A percentile compares a stretch with the other conserved stretches of the same genome.
Evolutionary conservation across 805 yeast species (phyloP).

Genomic region (Wickerhamiella occidentalis): DNA sequence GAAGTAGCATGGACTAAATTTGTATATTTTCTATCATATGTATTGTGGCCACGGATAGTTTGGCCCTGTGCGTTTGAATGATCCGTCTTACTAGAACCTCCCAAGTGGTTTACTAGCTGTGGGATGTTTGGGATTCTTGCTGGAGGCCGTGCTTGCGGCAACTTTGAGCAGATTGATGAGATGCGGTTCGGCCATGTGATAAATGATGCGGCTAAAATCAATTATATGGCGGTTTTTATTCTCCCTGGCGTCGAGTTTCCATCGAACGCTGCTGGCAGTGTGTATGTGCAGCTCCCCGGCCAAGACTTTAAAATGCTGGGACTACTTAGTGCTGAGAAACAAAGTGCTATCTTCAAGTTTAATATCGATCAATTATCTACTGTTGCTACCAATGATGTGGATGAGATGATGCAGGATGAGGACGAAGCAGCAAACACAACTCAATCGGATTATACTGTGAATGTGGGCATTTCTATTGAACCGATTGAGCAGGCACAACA

Average conservation of each 20-base stretch:
- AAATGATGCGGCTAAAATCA: conserved; percentile 49
- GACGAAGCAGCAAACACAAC: conserved; percentile 30
- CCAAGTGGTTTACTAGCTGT: not conserved
- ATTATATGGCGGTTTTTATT: conserved; percentile 73
- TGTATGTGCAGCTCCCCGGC: conserved; percentile 73
- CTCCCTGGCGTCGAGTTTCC: conserved; percentile 70
- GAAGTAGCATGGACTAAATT: no score
- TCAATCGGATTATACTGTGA: conserved; percentile 29
- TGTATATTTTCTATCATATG: no score
- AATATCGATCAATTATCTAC: conserved; percentile 32
- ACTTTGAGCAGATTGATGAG: conserved; percentile 47
- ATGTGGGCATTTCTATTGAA: conserved; percentile 86
- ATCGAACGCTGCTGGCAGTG: conserved; percentile 62
- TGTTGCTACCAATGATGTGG: conserved; percentile 31
- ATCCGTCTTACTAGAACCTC: not conserved
- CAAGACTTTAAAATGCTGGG: conserved; percentile 31
- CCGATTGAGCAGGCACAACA: conserved; percentile 54
- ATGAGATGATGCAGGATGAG: conserved; percentile 47
- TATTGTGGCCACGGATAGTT: no score
- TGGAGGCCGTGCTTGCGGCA: conserved; percentile 51
- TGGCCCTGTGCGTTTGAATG: no score
- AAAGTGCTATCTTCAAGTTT: conserved; percentile 82
- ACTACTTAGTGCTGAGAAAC: conserved; percentile 42
- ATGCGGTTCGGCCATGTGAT: conserved; percentile 55
- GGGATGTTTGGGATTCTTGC: conserved; percentile 65